A percentile compares a stretch with the other conserved stretches of the same genome.
These are phyloP conservation scores for Salvia miltiorrhiza DNA, from an alignment of 257 asterid genomes.

Conservation along the genomic window DNA sequence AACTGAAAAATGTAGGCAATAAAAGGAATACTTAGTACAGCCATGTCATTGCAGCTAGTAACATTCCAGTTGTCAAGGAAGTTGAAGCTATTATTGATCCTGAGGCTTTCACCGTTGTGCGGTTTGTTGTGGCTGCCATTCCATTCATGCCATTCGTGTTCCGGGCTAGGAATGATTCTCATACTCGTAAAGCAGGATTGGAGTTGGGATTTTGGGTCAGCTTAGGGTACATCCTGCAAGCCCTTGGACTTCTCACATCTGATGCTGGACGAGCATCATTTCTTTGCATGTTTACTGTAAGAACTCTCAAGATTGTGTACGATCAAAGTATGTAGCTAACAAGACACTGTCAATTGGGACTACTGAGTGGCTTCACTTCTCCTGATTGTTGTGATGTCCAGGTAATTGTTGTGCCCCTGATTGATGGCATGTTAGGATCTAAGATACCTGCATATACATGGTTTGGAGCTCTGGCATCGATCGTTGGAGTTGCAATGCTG, in stretches of 20 bases:
- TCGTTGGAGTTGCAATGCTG: conserved; percentile 68
- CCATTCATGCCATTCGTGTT: conserved; percentile 57
- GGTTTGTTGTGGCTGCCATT: conserved; percentile 61
- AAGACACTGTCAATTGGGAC: neutral
- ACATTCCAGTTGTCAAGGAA: conserved; percentile 76
- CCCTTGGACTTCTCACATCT: conserved; percentile 73
- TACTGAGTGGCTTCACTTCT: conserved; percentile 1
- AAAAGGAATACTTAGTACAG: neutral
- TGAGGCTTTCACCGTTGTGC: conserved; percentile 59
- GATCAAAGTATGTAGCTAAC: neutral
- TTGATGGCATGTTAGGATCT: conserved; percentile 76
- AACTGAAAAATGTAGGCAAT: conserved; percentile 1
- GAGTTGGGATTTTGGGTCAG: conserved; percentile 82
- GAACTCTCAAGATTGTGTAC: conserved; percentile 20
- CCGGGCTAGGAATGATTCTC: conserved; percentile 46
- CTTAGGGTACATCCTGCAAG: conserved; percentile 76
- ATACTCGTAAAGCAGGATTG: conserved; percentile 62
- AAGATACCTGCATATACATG: conserved; percentile 62
- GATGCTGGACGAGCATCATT: conserved; percentile 89
- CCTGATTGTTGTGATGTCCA: conserved; percentile 36
- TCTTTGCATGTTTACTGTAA: conserved; percentile 74
- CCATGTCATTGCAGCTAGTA: conserved; percentile 56
- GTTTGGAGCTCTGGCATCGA: conserved; percentile 78
- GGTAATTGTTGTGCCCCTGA: conserved; percentile 85
- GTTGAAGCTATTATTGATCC: conserved; percentile 74